Percentiles rank a stretch among this genome's conserved stretches.
Evolutionary conservation across 176 grass and related monocot species (phyloP).

Genomic region (sorghum (Sorghum bicolor)): DNA sequence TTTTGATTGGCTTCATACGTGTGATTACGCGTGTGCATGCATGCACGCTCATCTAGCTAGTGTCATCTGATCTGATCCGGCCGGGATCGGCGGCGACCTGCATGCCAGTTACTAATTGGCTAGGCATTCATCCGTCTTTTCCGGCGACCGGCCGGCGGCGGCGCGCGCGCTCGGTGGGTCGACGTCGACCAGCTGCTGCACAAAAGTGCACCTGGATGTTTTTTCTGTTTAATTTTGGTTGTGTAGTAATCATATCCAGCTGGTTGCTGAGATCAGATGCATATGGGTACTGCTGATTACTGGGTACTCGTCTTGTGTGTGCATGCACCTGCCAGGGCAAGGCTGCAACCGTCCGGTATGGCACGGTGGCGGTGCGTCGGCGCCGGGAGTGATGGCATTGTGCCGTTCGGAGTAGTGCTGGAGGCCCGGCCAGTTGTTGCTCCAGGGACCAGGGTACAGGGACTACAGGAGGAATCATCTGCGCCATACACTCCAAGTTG

Average conservation of each 20-base stretch:
- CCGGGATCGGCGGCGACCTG: constrained; percentile 8
- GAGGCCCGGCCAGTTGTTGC: neutral
- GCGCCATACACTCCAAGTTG: neutral
- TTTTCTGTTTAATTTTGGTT: neutral
- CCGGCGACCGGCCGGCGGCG: constrained; percentile 35
- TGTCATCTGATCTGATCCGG: too few relatives aligned
- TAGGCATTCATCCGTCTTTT: constrained; percentile 26
- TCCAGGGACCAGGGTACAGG: too few relatives aligned
- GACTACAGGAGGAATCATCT: neutral
- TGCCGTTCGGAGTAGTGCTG: neutral
- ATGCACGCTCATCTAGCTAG: neutral
- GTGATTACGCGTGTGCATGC: neutral
- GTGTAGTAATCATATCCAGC: neutral
- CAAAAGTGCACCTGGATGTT: neutral
- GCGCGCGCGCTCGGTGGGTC: neutral
- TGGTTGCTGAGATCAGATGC: neutral
- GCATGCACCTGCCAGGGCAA: neutral
- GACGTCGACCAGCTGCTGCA: too few relatives aligned
- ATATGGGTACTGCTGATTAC: neutral
- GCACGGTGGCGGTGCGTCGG: constrained; percentile 10
- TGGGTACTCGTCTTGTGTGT: neutral
- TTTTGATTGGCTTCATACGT: neutral
- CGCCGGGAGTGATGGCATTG: neutral
- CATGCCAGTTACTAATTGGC: neutral
- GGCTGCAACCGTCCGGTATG: constrained; percentile 16